These are phyloP conservation scores for Viola pubescens DNA, from an alignment of 441 rosid species.

Conservation along the genomic window DNA sequence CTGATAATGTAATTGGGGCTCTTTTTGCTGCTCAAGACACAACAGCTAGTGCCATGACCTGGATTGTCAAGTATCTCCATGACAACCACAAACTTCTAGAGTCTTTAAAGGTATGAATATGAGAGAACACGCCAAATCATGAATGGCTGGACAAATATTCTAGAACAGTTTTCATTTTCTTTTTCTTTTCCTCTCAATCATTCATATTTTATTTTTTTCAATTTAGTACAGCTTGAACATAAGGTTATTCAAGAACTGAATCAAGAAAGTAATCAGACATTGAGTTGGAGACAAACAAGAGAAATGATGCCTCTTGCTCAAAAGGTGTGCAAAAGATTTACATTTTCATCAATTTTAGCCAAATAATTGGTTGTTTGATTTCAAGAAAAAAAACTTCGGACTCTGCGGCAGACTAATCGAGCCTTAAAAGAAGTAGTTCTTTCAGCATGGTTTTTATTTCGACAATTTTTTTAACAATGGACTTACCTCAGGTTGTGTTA, in stretches of 20 bases:
- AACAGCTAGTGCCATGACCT: slow-evolving; percentile 60
- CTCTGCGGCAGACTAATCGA: too few species aligned
- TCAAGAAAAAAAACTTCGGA: too few species aligned
- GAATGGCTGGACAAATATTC: background rate
- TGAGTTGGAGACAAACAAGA: slow-evolving; percentile 58
- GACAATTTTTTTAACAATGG: background rate
- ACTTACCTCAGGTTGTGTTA: slow-evolving; percentile 36
- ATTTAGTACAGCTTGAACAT: slow-evolving; percentile 42
- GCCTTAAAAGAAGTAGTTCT: background rate
- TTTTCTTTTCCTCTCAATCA: slow-evolving; percentile 1
- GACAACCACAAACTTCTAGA: slow-evolving; percentile 59
- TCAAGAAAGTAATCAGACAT: slow-evolving; percentile 21
- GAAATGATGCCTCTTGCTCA: slow-evolving; percentile 37
- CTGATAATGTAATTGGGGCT: slow-evolving; percentile 65
- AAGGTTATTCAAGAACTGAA: slow-evolving; percentile 29
- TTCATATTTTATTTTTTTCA: slow-evolving; percentile 9
- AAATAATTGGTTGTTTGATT: background rate
- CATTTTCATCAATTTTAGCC: background rate
- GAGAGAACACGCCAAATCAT: slow-evolving; percentile 5
- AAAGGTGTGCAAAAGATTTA: slow-evolving; percentile 26
- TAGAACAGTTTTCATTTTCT: slow-evolving; percentile 7
- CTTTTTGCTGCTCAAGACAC: slow-evolving; percentile 75
- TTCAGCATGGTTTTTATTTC: background rate
- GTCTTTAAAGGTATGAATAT: slow-evolving; percentile 57
- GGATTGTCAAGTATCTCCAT: slow-evolving; percentile 67